Percentiles rank a stretch among this genome's conserved stretches.
These are phyloP conservation scores for Chlorencoelia australis DNA, from an alignment of 2,329 filamentous ascomycete genomes.

Conservation along the genomic window DNA sequence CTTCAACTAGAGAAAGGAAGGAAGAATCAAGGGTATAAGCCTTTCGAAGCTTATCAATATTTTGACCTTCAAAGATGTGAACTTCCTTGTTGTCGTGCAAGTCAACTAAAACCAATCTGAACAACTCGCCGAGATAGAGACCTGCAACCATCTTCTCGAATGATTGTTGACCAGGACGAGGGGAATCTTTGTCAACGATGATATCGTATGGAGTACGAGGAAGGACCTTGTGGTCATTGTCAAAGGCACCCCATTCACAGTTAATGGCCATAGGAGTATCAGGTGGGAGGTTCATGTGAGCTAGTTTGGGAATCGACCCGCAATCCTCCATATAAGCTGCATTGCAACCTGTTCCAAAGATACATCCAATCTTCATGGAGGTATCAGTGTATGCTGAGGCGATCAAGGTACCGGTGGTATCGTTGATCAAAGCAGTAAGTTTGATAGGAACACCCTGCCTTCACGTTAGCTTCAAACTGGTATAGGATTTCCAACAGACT, in stretches of 20 bases:
- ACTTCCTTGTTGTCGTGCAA: constrained; percentile 68
- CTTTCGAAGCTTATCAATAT: constrained; percentile 70
- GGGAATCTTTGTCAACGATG: constrained; percentile 82
- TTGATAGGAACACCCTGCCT: constrained; percentile 80
- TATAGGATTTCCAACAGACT: no score
- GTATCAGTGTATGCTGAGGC: constrained; percentile 94
- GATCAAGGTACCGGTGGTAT: constrained; percentile 94
- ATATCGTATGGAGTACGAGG: constrained; percentile 79
- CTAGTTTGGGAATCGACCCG: constrained; percentile 86
- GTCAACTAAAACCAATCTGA: constrained; percentile 78
- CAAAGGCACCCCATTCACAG: constrained; percentile 95
- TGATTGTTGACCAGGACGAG: constrained; percentile 84
- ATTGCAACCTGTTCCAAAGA: constrained; percentile 97
- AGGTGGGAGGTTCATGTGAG: constrained; percentile 76
- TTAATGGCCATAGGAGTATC: constrained; percentile 89
- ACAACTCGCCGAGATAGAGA: constrained; percentile 88
- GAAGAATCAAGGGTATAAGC: constrained; percentile 86
- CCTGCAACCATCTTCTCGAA: constrained; percentile 99
- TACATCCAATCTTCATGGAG: constrained; percentile 89
- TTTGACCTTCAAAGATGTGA: constrained; percentile 74
- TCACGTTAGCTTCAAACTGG: no score
- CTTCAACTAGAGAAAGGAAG: constrained; percentile 86
- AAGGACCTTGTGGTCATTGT: constrained; percentile 84
- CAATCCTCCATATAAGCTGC: constrained; percentile 96
- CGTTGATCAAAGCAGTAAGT: constrained; percentile 87